Percentiles rank a stretch among this genome's conserved stretches.
Evolutionary conservation across 192 early-diverging fungal genomes (phyloP).

Genomic region (Podila epigama): DNA sequence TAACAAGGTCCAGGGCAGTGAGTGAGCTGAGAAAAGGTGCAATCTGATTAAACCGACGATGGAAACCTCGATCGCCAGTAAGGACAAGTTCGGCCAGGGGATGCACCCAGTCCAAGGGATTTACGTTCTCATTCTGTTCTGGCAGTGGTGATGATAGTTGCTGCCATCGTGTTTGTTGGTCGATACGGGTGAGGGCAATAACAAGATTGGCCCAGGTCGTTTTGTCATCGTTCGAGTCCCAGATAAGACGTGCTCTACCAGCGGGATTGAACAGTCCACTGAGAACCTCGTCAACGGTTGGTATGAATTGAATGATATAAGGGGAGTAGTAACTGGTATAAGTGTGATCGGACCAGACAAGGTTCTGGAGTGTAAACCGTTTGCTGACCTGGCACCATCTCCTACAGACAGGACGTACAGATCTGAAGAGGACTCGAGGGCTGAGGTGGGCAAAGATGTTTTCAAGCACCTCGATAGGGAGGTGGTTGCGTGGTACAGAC

Average conservation of each 20-base stretch:
- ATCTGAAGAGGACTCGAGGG: neutral
- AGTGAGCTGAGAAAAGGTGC: neutral
- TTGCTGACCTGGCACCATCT: neutral
- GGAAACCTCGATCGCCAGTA: neutral
- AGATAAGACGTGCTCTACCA: neutral
- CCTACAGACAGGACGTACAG: neutral
- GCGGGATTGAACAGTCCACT: neutral
- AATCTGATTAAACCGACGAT: neutral
- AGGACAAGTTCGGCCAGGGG: neutral
- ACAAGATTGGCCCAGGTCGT: neutral
- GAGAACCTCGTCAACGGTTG: neutral
- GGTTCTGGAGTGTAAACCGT: neutral
- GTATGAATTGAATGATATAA: neutral
- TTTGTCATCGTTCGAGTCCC: neutral
- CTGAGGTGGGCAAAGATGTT: neutral
- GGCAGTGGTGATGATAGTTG: neutral
- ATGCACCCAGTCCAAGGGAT: neutral
- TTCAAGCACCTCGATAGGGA: neutral
- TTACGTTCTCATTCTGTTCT: neutral
- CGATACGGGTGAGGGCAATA: neutral
- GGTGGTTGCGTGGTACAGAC: too few species aligned
- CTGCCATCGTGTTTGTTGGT: neutral
- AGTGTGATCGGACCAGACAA: neutral
- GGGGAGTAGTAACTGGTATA: neutral
- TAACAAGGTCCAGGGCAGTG: neutral